Evolutionary conservation across 495 filamentous ascomycete genomes (phyloP), one percentile per base, ranked within the genome.

Genomic region (Thozetella sp.): DNA sequence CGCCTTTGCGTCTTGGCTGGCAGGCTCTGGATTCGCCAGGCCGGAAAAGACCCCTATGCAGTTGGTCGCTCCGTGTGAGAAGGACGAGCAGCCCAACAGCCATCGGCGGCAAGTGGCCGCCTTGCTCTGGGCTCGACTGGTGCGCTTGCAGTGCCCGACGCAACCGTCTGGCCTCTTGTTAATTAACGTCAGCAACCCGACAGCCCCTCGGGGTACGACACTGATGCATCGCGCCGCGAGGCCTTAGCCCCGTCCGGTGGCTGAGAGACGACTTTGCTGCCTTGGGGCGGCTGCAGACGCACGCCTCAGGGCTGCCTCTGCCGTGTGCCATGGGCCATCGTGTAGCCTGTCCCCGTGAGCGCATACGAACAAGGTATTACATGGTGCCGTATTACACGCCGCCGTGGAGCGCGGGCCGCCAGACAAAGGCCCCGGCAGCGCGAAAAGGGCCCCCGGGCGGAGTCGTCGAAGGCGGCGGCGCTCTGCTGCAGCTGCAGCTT

Each of bases 381-480:
- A 22, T 54, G 53, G 26, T 22, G 40, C 34, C 23, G 17, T 37
- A 50, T 58, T n/a, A n/a, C n/a, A n/a, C n/a, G 56, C 56, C 56
- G 56, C 48, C 22, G 56, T 52, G 56, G 56, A 58, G 56, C 25
- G 26, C 20, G 55, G 17, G n/a, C n/a, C n/a, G n/a, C n/a, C n/a
- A n/a, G n/a, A n/a, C n/a, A n/a, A n/a, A n/a, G n/a, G n/a, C n/a
- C n/a, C n/a, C n/a, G n/a, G n/a, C n/a, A n/a, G n/a, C n/a, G n/a
- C n/a, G n/a, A n/a, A n/a, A n/a, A n/a, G n/a, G n/a, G n/a, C n/a
- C n/a, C n/a, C n/a, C n/a, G n/a, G n/a, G n/a, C n/a, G n/a, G n/a
- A n/a, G n/a, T n/a, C n/a, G n/a, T n/a, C n/a, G n/a, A n/a, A n/a
- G n/a, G n/a, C n/a, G n/a, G n/a, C n/a, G n/a, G n/a, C n/a, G n/a